These are phyloP conservation scores for Oldenlandia corymbosa DNA, from an alignment of 257 asterid genomes.

Conservation along the genomic window DNA sequence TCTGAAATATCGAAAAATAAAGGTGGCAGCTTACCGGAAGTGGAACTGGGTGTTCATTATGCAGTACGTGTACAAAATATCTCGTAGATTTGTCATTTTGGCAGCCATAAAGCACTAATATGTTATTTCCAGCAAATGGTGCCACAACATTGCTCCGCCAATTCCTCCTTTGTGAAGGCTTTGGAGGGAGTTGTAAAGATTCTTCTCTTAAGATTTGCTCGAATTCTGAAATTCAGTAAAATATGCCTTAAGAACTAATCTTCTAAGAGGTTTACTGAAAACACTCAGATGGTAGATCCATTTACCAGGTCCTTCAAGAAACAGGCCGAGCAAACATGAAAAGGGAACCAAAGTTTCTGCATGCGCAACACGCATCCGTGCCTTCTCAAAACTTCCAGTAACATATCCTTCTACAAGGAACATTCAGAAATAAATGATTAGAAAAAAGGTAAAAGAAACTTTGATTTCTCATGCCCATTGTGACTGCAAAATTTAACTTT, in stretches of 20 bases:
- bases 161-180: slow-evolving; percentile 75
- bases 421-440: slow-evolving; percentile 1
- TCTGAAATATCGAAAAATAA: background rate
- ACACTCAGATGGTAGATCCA: slow-evolving; percentile 15
- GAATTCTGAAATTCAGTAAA: slow-evolving; percentile 41
- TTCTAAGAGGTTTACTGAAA: background rate
- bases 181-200: slow-evolving; percentile 63
- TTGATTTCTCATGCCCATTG: too few species aligned
- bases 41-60: slow-evolving; percentile 67
- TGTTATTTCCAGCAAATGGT: slow-evolving; percentile 89
- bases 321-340: slow-evolving; percentile 89
- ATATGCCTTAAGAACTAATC: slow-evolving; percentile 12
- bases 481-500: too few species aligned
- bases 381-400: slow-evolving; percentile 70
- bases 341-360: slow-evolving; percentile 91
- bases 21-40: slow-evolving; percentile 48
- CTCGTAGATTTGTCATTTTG: slow-evolving; percentile 46
- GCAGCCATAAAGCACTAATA: slow-evolving; percentile 72
- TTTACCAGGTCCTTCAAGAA: slow-evolving; percentile 76
- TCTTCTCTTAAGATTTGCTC: slow-evolving; percentile 57
- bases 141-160: slow-evolving; percentile 74
- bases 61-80: slow-evolving; percentile 76
- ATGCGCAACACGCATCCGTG: slow-evolving; percentile 83
- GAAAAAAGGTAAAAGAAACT: too few species aligned
- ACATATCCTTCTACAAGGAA: slow-evolving; percentile 24